Base-by-base conservation (phyloP, 441 rosid species). In the Adansonia rubrostipa region DNA sequence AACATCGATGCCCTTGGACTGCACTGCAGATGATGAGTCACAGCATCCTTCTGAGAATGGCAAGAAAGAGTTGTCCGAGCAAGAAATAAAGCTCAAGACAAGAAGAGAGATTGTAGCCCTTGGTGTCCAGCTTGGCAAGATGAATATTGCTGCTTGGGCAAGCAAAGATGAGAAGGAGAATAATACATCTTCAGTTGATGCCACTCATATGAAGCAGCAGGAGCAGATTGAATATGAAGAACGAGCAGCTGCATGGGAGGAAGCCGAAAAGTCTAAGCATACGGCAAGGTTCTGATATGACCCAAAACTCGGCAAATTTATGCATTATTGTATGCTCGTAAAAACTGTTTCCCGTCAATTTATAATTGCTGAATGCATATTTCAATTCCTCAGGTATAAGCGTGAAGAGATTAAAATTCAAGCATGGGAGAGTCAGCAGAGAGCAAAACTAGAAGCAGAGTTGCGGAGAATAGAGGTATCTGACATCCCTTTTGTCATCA, bases 91-190 rank as follows among this genome's bases (percentile, higher is more conserved):
- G 87, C 84, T 87, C 36, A 96, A 89, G 87, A 94, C 99, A 3
- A 86, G 97, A 80, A 86, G 85, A 86, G 99, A 96, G 86, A 94
- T 96, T 58, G 93, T 89, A 69, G 95, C 92, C 50, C 92, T 96
- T 0, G 99, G 99, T 4, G 90, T 92, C 67, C 92, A 89, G 82
- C 89, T 96, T 58, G 99, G 99, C 75, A 96, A 94, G 91, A 94
- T 83, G 92, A 96, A 91, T 77, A 96, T 94, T 40, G 99, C 99
- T 20, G 97, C 94, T 66, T 96, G 99, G 99, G 99, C 99, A 17
- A 92, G 98, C 80, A 92, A 94, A 89, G 96, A 86, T 10, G 96
- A 89, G 77, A 86, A 83, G 44, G 90, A 86, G 70, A 91, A 87
- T 74, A 85, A 79, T 17, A 50, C 61, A 54, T 67, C 86, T 73